Evolutionary conservation across 768 basidiomycete species (phyloP).

Genomic region (Dacryopinax primogenitus): DNA sequence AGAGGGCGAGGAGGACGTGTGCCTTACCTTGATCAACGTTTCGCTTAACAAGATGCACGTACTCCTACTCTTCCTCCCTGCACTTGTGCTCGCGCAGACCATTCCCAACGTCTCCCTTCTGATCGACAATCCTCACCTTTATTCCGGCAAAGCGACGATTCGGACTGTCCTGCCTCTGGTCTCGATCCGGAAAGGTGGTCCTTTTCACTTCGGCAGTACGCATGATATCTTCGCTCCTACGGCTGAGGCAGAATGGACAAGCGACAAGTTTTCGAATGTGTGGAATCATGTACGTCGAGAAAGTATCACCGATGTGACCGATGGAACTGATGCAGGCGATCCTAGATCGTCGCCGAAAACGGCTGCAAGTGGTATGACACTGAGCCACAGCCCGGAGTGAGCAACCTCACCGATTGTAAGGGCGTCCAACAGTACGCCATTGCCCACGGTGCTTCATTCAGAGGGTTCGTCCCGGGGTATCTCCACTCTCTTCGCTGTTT

Average conservation of each 20-base stretch:
- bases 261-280: conserved; percentile 1
- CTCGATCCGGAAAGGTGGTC: background rate
- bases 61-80: background rate
- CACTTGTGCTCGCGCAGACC: background rate
- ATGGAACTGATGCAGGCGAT: too few relatives aligned
- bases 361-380: conserved; percentile 7
- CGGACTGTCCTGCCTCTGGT: background rate
- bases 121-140: background rate
- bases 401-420: background rate
- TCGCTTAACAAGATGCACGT: background rate
- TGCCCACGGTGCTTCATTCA: background rate
- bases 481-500: background rate
- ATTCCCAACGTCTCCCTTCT: background rate
- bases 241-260: background rate
- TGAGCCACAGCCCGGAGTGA: background rate
- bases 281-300: background rate
- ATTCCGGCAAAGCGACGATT: background rate
- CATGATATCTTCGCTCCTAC: background rate
- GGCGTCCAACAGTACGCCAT: conserved; percentile 3
- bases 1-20: background rate
- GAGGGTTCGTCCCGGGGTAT: background rate
- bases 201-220: background rate
- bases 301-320: too few relatives aligned
- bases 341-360: background rate
- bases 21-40: background rate